These are phyloP conservation scores for Thecaphora thlaspeos DNA, from an alignment of 1,284 basidiomycete species.

Conservation along the genomic window DNA sequence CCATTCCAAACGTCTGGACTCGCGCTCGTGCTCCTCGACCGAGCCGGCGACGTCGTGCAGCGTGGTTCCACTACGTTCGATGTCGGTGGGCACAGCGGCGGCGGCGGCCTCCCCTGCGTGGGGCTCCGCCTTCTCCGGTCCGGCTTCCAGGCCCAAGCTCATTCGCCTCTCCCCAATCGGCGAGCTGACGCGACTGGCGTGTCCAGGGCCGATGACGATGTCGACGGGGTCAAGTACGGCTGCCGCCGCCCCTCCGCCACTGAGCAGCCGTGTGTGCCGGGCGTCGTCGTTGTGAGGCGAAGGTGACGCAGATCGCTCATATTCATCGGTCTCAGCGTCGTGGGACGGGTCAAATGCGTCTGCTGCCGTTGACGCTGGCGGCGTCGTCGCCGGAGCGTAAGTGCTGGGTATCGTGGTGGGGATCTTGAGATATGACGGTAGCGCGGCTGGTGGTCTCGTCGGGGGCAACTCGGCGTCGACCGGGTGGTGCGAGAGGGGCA, in stretches of 20 bases:
- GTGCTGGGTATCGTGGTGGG: slow-evolving; percentile 53
- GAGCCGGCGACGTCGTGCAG: no score
- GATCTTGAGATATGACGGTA: slow-evolving; percentile 57
- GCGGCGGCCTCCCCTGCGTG: background rate
- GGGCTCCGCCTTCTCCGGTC: no score
- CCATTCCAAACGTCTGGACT: slow-evolving; percentile 8
- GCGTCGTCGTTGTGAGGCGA: slow-evolving; percentile 20
- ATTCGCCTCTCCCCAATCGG: slow-evolving; percentile 11
- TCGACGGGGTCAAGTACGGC: slow-evolving; percentile 44
- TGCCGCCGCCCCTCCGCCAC: slow-evolving; percentile 32
- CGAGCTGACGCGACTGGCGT: slow-evolving; percentile 44
- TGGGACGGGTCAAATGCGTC: background rate
- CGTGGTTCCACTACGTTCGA: background rate
- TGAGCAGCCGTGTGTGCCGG: slow-evolving; percentile 10
- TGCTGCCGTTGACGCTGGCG: slow-evolving; percentile 14
- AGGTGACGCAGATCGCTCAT: slow-evolving; percentile 21
- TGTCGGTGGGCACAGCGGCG: background rate
- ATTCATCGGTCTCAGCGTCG: slow-evolving; percentile 10
- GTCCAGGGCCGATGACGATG: slow-evolving; percentile 37
- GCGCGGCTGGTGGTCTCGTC: slow-evolving; percentile 18
- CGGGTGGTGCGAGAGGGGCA: slow-evolving; percentile 12
- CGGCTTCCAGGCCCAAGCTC: no score
- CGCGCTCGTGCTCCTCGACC: slow-evolving; percentile 20
- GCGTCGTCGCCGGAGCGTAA: slow-evolving; percentile 28
- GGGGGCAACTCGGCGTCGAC: slow-evolving; percentile 8